Base-by-base conservation (phyloP, 2,329 filamentous ascomycete species). In the Fusarium camptoceras region DNA sequence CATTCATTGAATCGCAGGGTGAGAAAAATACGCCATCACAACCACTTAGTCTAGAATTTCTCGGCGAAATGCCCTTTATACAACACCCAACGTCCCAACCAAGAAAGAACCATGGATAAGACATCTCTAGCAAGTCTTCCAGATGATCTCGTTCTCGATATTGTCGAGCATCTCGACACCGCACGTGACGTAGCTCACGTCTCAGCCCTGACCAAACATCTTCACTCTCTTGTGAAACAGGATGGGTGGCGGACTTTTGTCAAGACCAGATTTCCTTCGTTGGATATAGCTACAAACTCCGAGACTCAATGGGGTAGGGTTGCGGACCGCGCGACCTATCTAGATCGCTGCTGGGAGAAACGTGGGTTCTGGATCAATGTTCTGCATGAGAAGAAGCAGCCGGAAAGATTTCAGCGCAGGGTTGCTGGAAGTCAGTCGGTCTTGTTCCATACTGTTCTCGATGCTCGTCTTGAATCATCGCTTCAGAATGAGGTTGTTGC, bases 301-400 rank as follows among this genome's bases (percentile, higher is more conserved):
- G 64, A 47, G n/a, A 64, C 65, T 5, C 69, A 59, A 18, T 86
- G 84, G 79, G 66, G 70, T 14, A 69, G 75, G 15, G 75, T 84
- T 27, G 85, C 85, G 9, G 78, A 83, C 27, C 81, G 79, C 1
- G 73, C 87, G 44, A 87, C 86, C 1, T 84, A 83, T 67, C 82
- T 87, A 56, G 82, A 84, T 28, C 81, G 85, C 8, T 85, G 83
- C 70, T 88, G 86, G 86, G 86, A 87, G 50, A 81, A 80, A 54
- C 81, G 84, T 22, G 78, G 79, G 18, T 81, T 87, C 59, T 78
- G 79, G 50, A 74, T 80, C 16, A 76, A 68, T 44, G 64, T 75
- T 28, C 73, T 78, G 20, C 54, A 64, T 46, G 72, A 73, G 58
- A 60, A 67, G 63, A 54, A 62, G 46, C 64, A 69, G 22, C 59